phyloP scores from a whole-genome alignment of 306 rosid species.

The Gastrolobium bilobum region DNA sequence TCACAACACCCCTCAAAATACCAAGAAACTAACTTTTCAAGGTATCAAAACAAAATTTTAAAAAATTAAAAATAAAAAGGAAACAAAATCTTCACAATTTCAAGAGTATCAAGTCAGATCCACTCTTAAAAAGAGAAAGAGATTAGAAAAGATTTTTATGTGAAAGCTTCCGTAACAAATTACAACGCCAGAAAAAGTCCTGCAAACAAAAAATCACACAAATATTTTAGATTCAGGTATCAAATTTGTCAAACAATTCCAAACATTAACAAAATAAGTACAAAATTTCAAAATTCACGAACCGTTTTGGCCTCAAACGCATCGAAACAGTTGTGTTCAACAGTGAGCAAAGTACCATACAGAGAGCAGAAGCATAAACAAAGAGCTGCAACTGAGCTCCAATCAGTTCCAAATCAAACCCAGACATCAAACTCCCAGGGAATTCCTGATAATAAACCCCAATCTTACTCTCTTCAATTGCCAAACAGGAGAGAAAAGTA shows the following conservation, averaged over 20 bases:
- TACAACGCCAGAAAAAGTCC: conserved; percentile 74
- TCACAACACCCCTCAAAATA: conserved; percentile 56
- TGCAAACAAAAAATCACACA: conserved; percentile 42
- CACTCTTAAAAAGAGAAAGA: conserved; percentile 74
- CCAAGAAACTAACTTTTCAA: conserved; percentile 26
- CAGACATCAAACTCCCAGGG: conserved; percentile 69
- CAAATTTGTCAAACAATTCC: neutral
- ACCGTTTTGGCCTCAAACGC: conserved; percentile 82
- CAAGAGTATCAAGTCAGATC: conserved; percentile 63
- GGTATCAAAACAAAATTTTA: neutral
- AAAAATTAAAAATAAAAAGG: neutral
- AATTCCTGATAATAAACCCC: neutral
- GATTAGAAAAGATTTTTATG: conserved; percentile 57
- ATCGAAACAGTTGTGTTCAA: conserved; percentile 65
- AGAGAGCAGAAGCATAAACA: conserved; percentile 44
- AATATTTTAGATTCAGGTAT: neutral
- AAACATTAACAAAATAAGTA: neutral
- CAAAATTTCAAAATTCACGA: neutral
- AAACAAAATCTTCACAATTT: neutral
- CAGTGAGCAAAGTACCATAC: conserved; percentile 63
- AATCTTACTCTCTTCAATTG: neutral
- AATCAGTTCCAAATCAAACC: conserved; percentile 67
- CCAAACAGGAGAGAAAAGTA: conserved; percentile 14
- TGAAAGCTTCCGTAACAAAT: conserved; percentile 63
- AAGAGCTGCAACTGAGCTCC: conserved; percentile 80